Base-by-base conservation (phyloP, 768 basidiomycete species). In the Cystoderma amianthinum region DNA sequence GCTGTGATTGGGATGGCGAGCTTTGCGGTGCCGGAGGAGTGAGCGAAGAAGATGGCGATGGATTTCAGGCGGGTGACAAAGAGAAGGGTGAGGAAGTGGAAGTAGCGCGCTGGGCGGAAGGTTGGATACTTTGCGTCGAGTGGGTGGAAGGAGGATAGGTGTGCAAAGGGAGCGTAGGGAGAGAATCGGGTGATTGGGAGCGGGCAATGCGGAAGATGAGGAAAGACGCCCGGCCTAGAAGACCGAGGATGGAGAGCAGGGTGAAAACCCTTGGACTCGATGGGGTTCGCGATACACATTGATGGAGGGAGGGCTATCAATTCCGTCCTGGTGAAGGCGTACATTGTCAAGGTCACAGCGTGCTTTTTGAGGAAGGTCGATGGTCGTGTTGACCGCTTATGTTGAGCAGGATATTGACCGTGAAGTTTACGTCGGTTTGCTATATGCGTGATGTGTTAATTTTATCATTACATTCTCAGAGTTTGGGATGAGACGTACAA, bases 311-410 rank as follows among this genome's bases (percentile, higher is more conserved):
- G 65, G 2, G 72, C 62, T 39, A 91, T 62, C 2, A 80, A 72
- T 53, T 85, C 82, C 4, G 80, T 72, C 36, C 91, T 92, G n/a
- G 80, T 82, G 55, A 96, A 94, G 53, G 91, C 86, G 68, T 90
- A 87, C 55, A 74, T 74, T 23, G 72, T 93, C 45, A 78, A 77
- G 72, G 93, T 64, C 95, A 98, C 10, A 97, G 70, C 17, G 79
- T 82, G 13, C 92, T 90, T 41, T 67, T 61, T 21, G 95, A 72
- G 36, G 97, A 21, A 97, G 75, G 63, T 95, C 76, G 47, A 96
- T 62, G n/a, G 90, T 89, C 46, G 83, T 54, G 57, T 96, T 96
- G 49, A 94, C 53, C 93, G 50, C 96, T 96, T n/a, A 85, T 85
- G 44, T 88, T 85, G 54, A 93, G 64, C 52, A 87, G 69, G 39